Percentiles rank a stretch among this genome's conserved stretches.
Evolutionary conservation across 805 yeast species (phyloP).

Genomic region (Saccharomycopsis capsularis): DNA sequence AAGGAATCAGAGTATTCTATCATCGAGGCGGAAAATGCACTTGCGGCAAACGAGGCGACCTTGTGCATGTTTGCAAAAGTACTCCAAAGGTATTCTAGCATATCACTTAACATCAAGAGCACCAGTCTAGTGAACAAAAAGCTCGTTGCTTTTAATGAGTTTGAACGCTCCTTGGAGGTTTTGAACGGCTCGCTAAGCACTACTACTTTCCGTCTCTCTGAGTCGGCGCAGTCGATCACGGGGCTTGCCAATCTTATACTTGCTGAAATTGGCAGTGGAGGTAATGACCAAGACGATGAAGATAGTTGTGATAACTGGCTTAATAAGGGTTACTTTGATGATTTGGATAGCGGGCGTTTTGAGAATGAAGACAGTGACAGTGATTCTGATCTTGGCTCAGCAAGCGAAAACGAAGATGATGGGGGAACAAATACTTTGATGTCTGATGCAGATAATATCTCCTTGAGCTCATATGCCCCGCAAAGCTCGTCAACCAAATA

Average conservation of each 20-base stretch:
- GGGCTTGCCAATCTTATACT: slow-evolving; percentile 49
- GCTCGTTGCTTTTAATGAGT: slow-evolving; percentile 46
- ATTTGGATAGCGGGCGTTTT: not conserved
- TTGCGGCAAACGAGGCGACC: slow-evolving; percentile 33
- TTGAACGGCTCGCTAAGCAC: not conserved
- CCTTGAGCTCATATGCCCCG: not conserved
- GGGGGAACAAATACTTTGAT: not conserved
- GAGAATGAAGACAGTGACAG: not conserved
- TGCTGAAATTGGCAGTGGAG: slow-evolving; percentile 20
- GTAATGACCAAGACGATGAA: slow-evolving; percentile 3
- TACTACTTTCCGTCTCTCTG: slow-evolving; percentile 43
- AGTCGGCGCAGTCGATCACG: slow-evolving; percentile 44
- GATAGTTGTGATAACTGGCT: not conserved
- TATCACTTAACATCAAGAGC: not conserved
- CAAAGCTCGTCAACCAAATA: not conserved
- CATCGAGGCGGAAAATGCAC: slow-evolving; percentile 56
- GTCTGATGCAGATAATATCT: not conserved
- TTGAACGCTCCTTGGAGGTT: slow-evolving; percentile 36
- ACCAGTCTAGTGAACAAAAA: not conserved
- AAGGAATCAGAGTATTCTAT: slow-evolving; percentile 67
- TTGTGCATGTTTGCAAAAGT: slow-evolving; percentile 7
- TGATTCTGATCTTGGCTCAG: slow-evolving; percentile 1
- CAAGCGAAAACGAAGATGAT: not conserved
- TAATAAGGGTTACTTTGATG: not conserved
- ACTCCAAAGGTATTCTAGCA: not conserved